A percentile compares a stretch with the other conserved stretches of the same genome.
phyloP scores from a whole-genome alignment of 2,329 filamentous ascomycete species.

The Exserohilum rostratum region DNA sequence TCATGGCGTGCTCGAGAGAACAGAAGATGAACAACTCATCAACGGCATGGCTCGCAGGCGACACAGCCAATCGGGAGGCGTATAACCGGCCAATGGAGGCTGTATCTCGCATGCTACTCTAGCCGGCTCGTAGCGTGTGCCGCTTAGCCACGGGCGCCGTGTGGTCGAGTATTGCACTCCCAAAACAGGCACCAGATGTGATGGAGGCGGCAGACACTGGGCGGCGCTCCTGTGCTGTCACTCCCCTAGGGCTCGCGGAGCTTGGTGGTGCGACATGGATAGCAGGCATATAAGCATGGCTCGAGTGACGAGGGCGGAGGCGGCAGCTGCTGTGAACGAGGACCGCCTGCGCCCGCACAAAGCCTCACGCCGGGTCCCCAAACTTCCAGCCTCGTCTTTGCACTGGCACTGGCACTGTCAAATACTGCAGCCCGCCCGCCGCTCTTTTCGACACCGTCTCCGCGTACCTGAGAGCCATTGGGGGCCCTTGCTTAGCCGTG shows the following conservation, averaged over 20 bases:
- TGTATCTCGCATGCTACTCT: slow-evolving; percentile 12
- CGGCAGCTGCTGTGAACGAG: neutral
- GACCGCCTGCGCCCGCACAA: no score
- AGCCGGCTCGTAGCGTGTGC: slow-evolving; percentile 17
- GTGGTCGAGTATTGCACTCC: slow-evolving; percentile 23
- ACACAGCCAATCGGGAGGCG: slow-evolving; percentile 27
- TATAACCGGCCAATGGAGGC: slow-evolving; percentile 10
- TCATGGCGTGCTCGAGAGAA: slow-evolving; percentile 21
- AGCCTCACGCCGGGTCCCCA: no score
- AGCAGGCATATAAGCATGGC: slow-evolving; percentile 35
- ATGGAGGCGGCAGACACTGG: slow-evolving; percentile 22
- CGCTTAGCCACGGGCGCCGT: slow-evolving; percentile 20
- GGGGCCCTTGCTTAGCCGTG: slow-evolving; percentile 24
- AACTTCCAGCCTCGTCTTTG: no score
- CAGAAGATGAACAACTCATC: slow-evolving; percentile 43
- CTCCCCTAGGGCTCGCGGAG: slow-evolving; percentile 3
- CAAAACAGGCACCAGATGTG: slow-evolving; percentile 23
- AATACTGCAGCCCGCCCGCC: slow-evolving; percentile 3
- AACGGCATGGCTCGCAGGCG: slow-evolving; percentile 24
- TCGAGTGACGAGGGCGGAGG: slow-evolving; percentile 18
- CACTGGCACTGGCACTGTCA: no score
- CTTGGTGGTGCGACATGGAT: slow-evolving; percentile 36
- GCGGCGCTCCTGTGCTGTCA: slow-evolving; percentile 30
- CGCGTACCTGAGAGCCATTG: slow-evolving; percentile 20
- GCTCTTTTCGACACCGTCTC: neutral